Percentiles rank a stretch among this genome's conserved stretches.
phyloP scores from a whole-genome alignment of 78 protist genomes.

The Neovahlkampfia damariscottae region DNA sequence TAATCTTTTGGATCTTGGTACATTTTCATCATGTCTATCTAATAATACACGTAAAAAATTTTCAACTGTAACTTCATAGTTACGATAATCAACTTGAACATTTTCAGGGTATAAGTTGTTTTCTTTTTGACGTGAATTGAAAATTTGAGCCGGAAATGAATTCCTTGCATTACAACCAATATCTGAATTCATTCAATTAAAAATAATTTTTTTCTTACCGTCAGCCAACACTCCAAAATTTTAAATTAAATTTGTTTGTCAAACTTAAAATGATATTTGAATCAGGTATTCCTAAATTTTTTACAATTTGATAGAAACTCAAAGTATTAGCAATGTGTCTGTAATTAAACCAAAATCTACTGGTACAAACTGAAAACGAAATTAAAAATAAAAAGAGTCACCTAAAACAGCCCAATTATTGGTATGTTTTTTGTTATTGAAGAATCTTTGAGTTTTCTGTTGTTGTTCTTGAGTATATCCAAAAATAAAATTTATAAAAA shows the following conservation, averaged over 20 bases:
- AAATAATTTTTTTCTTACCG: too few species aligned
- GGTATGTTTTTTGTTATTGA: slow-evolving; percentile 13
- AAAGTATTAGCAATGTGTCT: slow-evolving; percentile 84
- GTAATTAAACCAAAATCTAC: slow-evolving; percentile 93
- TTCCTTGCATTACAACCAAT: slow-evolving; percentile 86
- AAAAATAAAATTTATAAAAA: too few species aligned
- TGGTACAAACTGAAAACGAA: slow-evolving; percentile 80
- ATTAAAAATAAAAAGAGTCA: too few species aligned
- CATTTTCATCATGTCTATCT: slow-evolving; percentile 54
- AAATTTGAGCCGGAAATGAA: slow-evolving; percentile 64
- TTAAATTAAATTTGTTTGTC: too few species aligned
- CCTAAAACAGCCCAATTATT: slow-evolving; percentile 40
- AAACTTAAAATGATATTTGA: slow-evolving; percentile 72
- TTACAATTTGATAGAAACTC: slow-evolving; percentile 68
- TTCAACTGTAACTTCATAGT: slow-evolving; percentile 84
- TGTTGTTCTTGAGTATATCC: too few species aligned
- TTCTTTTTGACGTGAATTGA: slow-evolving; percentile 41
- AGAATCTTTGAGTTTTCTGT: too few species aligned
- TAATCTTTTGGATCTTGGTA: slow-evolving; percentile 63
- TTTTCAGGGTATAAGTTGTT: slow-evolving; percentile 66
- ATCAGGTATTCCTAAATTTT: slow-evolving; percentile 91
- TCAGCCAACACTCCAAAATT: too few species aligned
- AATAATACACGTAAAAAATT: slow-evolving; percentile 73
- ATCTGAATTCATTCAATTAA: too few species aligned
- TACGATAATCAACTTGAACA: slow-evolving; percentile 80